phyloP scores from a whole-genome alignment of 2,329 filamentous ascomycete genomes.

The Sporothrix globosa region DNA sequence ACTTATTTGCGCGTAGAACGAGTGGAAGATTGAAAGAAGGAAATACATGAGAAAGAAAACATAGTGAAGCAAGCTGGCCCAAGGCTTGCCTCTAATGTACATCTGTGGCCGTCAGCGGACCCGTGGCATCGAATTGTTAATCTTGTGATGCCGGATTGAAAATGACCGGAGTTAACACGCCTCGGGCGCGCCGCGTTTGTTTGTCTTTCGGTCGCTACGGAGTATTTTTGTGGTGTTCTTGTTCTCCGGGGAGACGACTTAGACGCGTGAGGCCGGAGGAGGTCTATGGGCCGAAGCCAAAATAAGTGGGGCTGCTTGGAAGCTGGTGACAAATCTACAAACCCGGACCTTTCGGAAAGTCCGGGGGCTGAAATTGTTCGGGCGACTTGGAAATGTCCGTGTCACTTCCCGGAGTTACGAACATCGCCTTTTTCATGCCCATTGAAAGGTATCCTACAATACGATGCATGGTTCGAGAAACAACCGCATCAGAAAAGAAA shows the following conservation, averaged over 20 bases:
- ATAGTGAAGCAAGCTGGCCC: not conserved
- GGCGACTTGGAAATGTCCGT: not conserved
- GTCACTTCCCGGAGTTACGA: not conserved
- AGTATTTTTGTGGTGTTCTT: not conserved
- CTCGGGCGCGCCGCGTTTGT: not conserved
- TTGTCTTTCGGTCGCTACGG: not conserved
- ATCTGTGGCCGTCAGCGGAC: not conserved
- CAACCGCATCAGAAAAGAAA: not conserved
- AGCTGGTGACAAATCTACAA: constrained; percentile 11
- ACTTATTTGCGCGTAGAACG: not conserved
- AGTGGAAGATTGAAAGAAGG: not conserved
- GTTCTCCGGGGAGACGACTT: not conserved
- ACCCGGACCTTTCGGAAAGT: constrained; percentile 13
- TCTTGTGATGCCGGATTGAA: not conserved
- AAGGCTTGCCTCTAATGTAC: not conserved
- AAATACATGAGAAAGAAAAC: not conserved
- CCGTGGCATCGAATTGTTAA: not conserved
- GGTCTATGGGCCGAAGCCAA: not conserved
- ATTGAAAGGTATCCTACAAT: not conserved
- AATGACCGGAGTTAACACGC: not conserved
- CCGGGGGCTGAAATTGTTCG: not conserved
- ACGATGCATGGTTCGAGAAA: not conserved
- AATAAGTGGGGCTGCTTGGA: constrained; percentile 18
- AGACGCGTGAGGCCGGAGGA: not conserved
- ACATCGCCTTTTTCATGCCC: not conserved